Evolutionary conservation across 73 alveolate genomes (phyloP).

Genomic region (Strombidium stylifer): DNA sequence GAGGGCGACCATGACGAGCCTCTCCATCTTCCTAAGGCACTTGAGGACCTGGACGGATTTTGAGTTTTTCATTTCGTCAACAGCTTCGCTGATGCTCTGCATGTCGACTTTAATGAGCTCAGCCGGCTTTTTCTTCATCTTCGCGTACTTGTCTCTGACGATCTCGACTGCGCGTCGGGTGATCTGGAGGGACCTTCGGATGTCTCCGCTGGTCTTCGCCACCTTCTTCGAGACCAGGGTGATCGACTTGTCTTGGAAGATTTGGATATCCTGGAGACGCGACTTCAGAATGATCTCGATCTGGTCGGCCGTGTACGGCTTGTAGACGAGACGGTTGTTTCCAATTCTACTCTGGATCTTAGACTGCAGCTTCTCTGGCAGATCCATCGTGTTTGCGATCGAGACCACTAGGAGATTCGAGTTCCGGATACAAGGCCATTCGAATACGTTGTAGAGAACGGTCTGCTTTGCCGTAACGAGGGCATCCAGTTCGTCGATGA

Average conservation of each 20-base stretch:
- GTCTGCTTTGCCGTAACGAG: constrained; percentile 81
- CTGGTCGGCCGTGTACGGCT: constrained; percentile 84
- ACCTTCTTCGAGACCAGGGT: constrained; percentile 77
- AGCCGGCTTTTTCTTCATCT: not conserved
- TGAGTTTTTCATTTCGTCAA: constrained; percentile 69
- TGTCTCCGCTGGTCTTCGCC: constrained; percentile 87
- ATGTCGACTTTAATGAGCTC: constrained; percentile 18
- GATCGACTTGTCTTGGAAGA: constrained; percentile 67
- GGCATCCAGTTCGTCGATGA: constrained; percentile 94
- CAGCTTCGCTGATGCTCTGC: constrained; percentile 42
- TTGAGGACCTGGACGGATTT: constrained; percentile 58
- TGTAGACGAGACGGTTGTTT: constrained; percentile 82
- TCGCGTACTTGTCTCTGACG: constrained; percentile 29
- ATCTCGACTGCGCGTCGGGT: constrained; percentile 87
- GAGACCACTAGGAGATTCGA: constrained; percentile 83
- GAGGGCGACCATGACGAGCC: constrained; percentile 54
- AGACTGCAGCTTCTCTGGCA: constrained; percentile 83
- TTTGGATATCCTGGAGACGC: constrained; percentile 67
- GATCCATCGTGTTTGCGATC: constrained; percentile 97
- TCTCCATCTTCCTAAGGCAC: constrained; percentile 69
- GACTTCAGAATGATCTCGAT: constrained; percentile 71
- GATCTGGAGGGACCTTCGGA: constrained; percentile 82
- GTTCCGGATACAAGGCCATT: constrained; percentile 86
- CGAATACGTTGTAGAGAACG: constrained; percentile 85
- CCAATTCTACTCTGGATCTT: constrained; percentile 93